Percentiles rank a stretch among this genome's conserved stretches.
These are phyloP conservation scores for Erysimum cheiranthoides DNA, from an alignment of 345 rosid species.

Conservation along the genomic window DNA sequence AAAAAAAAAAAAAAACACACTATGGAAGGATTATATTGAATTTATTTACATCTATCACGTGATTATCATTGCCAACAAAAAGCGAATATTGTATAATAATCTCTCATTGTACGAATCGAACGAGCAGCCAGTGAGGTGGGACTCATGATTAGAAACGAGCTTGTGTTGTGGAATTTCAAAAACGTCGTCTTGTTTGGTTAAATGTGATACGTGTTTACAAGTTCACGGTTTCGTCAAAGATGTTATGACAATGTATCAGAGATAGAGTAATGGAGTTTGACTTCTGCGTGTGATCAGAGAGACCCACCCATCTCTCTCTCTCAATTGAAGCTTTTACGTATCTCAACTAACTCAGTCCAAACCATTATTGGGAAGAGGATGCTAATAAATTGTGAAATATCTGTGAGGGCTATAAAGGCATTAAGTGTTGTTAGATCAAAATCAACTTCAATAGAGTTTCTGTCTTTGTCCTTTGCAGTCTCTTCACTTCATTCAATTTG, in stretches of 20 bases:
- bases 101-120: slow-evolving; percentile 9
- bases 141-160: slow-evolving; percentile 2
- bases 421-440: slow-evolving; percentile 40
- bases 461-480: slow-evolving; percentile 26
- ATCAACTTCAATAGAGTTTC: slow-evolving; percentile 24
- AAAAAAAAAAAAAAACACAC: background rate
- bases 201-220: slow-evolving; percentile 26
- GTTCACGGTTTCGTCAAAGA: slow-evolving; percentile 34
- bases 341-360: slow-evolving; percentile 28
- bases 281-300: slow-evolving; percentile 36
- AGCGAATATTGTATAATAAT: background rate
- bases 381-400: background rate
- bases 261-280: slow-evolving; percentile 37
- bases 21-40: background rate
- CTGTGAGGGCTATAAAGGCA: slow-evolving; percentile 19
- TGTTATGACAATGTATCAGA: slow-evolving; percentile 39
- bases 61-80: slow-evolving; percentile 15
- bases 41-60: slow-evolving; percentile 23
- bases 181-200: slow-evolving; percentile 9
- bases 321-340: slow-evolving; percentile 32
- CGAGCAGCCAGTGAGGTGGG: slow-evolving; percentile 10
- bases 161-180: slow-evolving; percentile 1
- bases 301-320: slow-evolving; percentile 8
- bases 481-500: slow-evolving; percentile 30
- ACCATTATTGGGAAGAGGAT: slow-evolving; percentile 26